A percentile compares a stretch with the other conserved stretches of the same genome.
Evolutionary conservation across 139 green algal species (phyloP).

Genomic region (Chlorokybus atmophyticus): DNA sequence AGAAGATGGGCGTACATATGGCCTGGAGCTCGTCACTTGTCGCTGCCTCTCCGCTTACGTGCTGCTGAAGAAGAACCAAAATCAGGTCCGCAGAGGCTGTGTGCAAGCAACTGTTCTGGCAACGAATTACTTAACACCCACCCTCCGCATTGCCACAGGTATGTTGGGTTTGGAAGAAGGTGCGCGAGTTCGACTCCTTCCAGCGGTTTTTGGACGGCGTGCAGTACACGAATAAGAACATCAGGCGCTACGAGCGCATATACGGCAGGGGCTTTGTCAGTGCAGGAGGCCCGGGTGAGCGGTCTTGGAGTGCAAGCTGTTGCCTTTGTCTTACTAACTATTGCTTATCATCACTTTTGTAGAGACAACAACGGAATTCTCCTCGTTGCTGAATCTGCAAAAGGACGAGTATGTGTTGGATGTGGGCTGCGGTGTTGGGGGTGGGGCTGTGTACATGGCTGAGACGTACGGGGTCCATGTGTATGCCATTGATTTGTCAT

Average conservation of each 20-base stretch:
- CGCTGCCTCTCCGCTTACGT: conserved; percentile 71
- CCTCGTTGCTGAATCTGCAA: conserved; percentile 41
- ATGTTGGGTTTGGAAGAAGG: conserved; percentile 49
- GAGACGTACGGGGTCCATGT: conserved; percentile 47
- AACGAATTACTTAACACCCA: no score
- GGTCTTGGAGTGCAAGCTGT: background rate
- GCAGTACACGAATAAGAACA: conserved; percentile 48
- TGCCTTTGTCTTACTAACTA: background rate
- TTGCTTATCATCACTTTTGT: background rate
- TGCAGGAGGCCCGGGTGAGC: conserved; percentile 42
- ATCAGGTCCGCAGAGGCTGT: conserved; percentile 63
- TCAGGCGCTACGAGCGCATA: conserved; percentile 60
- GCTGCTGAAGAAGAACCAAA: conserved; percentile 68
- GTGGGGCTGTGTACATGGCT: conserved; percentile 49
- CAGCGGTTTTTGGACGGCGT: conserved; percentile 53
- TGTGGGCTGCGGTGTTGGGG: conserved; percentile 59
- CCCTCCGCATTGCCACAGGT: conserved; percentile 20
- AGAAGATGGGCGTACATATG: background rate
- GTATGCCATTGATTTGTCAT: conserved; percentile 63
- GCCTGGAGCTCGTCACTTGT: conserved; percentile 44
- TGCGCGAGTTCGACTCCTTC: conserved; percentile 24
- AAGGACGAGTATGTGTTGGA: conserved; percentile 52
- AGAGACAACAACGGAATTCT: conserved; percentile 37
- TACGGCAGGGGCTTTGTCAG: conserved; percentile 65
- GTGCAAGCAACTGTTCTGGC: conserved; percentile 34